phyloP scores from a whole-genome alignment of 305 asterid species.

The Solanum aculeatissimum region DNA sequence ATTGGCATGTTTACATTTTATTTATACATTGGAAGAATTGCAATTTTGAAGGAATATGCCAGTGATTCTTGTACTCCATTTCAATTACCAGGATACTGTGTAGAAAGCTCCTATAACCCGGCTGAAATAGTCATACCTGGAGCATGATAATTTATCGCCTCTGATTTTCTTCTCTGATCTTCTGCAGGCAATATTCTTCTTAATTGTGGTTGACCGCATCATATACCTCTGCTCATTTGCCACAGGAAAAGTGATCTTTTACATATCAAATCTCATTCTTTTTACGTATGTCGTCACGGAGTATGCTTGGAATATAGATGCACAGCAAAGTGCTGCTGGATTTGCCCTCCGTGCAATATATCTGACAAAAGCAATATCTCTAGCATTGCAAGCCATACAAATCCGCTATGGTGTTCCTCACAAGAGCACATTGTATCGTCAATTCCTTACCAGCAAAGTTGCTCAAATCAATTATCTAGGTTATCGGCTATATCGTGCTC shows the following conservation, averaged over 20 bases:
- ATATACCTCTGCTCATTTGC: slow-evolving; percentile 89
- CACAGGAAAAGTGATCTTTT: slow-evolving; percentile 83
- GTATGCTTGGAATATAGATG: slow-evolving; percentile 86
- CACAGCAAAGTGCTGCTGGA: slow-evolving; percentile 79
- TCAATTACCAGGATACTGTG: neutral
- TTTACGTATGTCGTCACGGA: slow-evolving; percentile 64
- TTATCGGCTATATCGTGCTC: slow-evolving; percentile 92
- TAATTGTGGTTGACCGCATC: slow-evolving; percentile 89
- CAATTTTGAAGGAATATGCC: neutral
- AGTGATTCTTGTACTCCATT: neutral
- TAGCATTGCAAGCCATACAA: slow-evolving; percentile 90
- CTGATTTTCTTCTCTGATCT: slow-evolving; percentile 9
- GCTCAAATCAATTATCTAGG: slow-evolving; percentile 77
- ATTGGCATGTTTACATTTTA: neutral
- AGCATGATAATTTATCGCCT: neutral
- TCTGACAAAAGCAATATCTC: slow-evolving; percentile 82
- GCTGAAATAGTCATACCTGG: neutral
- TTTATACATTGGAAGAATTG: neutral
- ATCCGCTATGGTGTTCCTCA: slow-evolving; percentile 85
- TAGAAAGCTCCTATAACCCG: neutral
- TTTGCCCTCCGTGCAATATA: slow-evolving; percentile 87
- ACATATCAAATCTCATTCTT: slow-evolving; percentile 80
- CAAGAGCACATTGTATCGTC: slow-evolving; percentile 90
- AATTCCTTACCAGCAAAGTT: slow-evolving; percentile 89
- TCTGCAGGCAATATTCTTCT: slow-evolving; percentile 83